Evolutionary conservation across 768 basidiomycete genomes (phyloP), one percentile per base, ranked within the genome.

Genomic region (Rhodotorula sphaerocarpa): DNA sequence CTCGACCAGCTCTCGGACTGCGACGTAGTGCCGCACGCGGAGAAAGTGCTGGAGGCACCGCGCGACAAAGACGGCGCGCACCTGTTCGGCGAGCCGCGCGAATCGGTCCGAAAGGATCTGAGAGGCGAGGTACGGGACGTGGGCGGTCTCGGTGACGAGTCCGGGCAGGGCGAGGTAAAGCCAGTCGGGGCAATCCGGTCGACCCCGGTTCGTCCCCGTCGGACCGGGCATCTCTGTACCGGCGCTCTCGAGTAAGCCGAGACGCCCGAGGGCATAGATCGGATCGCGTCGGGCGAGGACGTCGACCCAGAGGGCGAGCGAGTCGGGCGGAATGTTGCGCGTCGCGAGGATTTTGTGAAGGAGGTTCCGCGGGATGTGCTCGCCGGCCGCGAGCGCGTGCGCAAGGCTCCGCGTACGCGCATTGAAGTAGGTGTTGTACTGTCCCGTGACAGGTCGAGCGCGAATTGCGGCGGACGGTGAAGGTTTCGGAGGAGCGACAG

Each of bases 161-260:
- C 48, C 57, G 0, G 64, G 64, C 21, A 66, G 31, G 20, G 59
- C 15, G 45, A 61, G 59, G 50, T 57, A 60, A 3, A 66, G 51
- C 64, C 64, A 66, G 46, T 55, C 48, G 43, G 64, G 64, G 51
- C 64, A 66, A 7, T 25, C 50, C 33, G 23, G 20, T 7, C 43
- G 39, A 27, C 9, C 27, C 50, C 11, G 6, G 34, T n/a, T 12
- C 48, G 23, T 12, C 16, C 18, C 15, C 1, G 30, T 30, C 27
- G 23, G 41, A 5, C 41, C 25, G 14, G 45, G n/a, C 50, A 33
- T 43, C 39, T 28, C 36, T 3, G 10, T 16, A 16, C 25, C n/a
- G 20, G 63, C 57, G 39, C 65, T 66, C 53, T 66, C 65, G 48
- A 66, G 60, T 6, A 66, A 34, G 5, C 65, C 65, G 36, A 67